Conservation (phyloP, 2,329 filamentous ascomycete genomes). For the Cadophora sp. region DNA sequence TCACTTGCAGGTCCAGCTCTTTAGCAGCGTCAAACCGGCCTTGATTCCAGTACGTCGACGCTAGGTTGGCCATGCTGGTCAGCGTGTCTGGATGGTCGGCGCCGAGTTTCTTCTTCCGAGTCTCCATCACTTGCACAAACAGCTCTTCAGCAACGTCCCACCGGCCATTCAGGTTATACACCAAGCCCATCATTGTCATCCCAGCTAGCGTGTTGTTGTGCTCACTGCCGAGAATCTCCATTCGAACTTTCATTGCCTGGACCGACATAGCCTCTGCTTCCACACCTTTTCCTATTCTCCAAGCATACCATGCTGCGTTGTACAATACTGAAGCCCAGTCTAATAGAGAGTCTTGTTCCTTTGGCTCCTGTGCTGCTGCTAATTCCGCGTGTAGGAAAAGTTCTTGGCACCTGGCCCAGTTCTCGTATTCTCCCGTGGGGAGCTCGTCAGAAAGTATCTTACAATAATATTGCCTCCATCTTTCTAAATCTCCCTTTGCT, state of each 20-base stretch:
- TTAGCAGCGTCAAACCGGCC: constrained; percentile 20
- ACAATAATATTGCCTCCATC: constrained; percentile 44
- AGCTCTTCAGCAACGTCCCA: constrained; percentile 30
- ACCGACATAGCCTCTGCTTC: constrained; percentile 28
- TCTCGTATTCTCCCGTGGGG: constrained; percentile 36
- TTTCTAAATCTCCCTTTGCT: constrained; percentile 37
- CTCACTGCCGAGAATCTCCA: constrained; percentile 30
- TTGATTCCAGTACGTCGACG: constrained; percentile 18
- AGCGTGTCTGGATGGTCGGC: constrained; percentile 24
- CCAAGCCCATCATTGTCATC: constrained; percentile 29
- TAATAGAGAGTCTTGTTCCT: constrained; percentile 25
- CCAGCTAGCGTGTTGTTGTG: constrained; percentile 33
- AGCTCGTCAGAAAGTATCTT: constrained; percentile 38
- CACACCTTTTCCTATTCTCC: constrained; percentile 26
- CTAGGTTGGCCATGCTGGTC: constrained; percentile 26
- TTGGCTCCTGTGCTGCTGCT: constrained; percentile 30
- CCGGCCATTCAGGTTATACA: constrained; percentile 23
- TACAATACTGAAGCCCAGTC: constrained; percentile 35
- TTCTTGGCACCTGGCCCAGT: constrained; percentile 34
- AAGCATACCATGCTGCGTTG: constrained; percentile 36
- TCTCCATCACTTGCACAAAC: constrained; percentile 25
- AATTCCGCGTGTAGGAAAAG: constrained; percentile 37
- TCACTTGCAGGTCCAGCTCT: constrained; percentile 11
- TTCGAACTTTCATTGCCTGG: constrained; percentile 27
- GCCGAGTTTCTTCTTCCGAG: constrained; percentile 21